Evolutionary conservation across 2,329 filamentous ascomycete genomes (phyloP).

Genomic region (Alternaria novae-zelandiae): DNA sequence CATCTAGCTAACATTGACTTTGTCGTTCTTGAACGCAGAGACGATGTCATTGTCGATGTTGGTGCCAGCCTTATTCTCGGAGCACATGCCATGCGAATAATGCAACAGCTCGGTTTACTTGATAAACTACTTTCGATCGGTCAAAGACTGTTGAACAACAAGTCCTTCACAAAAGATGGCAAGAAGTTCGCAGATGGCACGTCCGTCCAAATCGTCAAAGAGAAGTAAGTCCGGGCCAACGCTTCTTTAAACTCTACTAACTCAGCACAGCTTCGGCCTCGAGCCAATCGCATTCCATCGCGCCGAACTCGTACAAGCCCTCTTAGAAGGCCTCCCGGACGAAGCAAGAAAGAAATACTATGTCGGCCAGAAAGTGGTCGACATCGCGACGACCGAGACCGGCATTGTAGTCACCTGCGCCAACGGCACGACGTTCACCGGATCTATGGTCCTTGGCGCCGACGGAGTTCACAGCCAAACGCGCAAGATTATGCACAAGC

Average conservation of each 20-base stretch:
- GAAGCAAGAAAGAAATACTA: neutral
- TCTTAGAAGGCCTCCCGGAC: neutral
- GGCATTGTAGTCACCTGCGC: neutral
- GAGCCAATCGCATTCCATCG: neutral
- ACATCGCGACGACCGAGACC: neutral
- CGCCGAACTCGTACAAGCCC: neutral
- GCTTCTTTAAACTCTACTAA: neutral
- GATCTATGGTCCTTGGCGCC: neutral
- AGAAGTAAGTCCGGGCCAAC: neutral
- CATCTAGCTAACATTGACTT: neutral
- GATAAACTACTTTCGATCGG: neutral
- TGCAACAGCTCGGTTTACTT: neutral
- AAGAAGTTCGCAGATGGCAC: neutral
- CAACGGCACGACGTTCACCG: neutral
- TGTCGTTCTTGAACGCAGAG: neutral
- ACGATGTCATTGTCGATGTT: neutral
- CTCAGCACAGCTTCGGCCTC: neutral
- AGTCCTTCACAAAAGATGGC: neutral
- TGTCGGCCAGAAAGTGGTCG: neutral
- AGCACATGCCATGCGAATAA: neutral
- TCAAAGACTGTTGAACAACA: neutral
- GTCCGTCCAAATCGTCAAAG: neutral
- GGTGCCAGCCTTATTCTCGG: neutral
- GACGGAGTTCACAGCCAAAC: conserved; percentile 2
- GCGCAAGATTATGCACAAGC: neutral